phyloP scores from a whole-genome alignment of 2,329 filamentous ascomycete genomes.

The Talaromyces marneffei region DNA sequence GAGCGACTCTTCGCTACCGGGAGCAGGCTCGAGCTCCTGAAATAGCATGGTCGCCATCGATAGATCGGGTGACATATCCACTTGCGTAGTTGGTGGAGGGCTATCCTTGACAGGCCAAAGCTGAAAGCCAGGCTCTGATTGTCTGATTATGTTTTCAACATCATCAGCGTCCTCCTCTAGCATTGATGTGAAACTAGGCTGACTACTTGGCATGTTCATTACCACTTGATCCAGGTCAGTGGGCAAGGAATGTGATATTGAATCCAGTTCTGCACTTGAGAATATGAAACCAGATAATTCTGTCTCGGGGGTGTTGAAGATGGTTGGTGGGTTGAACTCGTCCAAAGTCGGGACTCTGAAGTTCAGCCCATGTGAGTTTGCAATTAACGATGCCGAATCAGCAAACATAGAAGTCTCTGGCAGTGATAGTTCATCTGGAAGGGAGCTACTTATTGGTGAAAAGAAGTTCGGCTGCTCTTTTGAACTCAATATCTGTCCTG shows the following conservation, averaged over 20 bases:
- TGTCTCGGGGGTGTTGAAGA: background rate
- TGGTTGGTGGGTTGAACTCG: background rate
- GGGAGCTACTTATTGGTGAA: conserved; percentile 4
- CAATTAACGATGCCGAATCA: background rate
- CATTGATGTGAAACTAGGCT: conserved; percentile 28
- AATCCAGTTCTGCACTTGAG: conserved; percentile 12
- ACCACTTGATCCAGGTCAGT: conserved; percentile 12
- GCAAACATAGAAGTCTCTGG: background rate
- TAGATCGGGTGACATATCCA: background rate
- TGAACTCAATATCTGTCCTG: background rate
- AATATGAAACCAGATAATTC: conserved; percentile 10
- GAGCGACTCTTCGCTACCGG: conserved; percentile 55
- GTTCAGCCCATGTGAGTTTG: background rate
- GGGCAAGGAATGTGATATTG: conserved; percentile 5
- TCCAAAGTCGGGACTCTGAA: conserved; percentile 7
- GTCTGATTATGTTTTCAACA: conserved; percentile 52
- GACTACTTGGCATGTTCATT: conserved; percentile 13
- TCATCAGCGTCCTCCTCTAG: conserved; percentile 41
- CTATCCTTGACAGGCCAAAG: conserved; percentile 33
- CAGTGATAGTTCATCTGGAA: conserved; percentile 8
- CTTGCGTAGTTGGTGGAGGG: background rate
- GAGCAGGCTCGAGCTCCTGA: conserved; percentile 37
- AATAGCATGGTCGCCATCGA: conserved; percentile 30
- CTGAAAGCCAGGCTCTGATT: conserved; percentile 26
- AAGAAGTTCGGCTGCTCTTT: background rate